phyloP scores from a whole-genome alignment of 345 rosid genomes.

The Euphorbia tirucalli region DNA sequence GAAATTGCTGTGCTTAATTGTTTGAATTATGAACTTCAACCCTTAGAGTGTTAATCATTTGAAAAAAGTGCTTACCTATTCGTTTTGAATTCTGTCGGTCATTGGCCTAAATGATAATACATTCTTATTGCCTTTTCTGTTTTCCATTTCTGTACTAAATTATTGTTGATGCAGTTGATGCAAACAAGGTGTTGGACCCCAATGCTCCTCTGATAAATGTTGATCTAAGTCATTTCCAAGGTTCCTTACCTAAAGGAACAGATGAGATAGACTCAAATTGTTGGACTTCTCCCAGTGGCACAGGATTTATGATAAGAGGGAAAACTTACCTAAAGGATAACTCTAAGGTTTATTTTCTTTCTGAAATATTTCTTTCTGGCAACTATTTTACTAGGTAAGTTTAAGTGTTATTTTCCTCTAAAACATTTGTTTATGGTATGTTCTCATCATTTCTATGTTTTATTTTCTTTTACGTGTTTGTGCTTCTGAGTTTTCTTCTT shows the following conservation, averaged over 20 bases:
- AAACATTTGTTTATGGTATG: neutral
- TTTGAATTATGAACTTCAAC: no score
- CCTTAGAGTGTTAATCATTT: no score
- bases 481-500: neutral
- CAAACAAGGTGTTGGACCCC: constrained; percentile 59
- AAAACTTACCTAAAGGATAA: constrained; percentile 82
- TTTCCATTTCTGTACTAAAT: neutral
- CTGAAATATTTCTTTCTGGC: neutral
- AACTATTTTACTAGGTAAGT: neutral
- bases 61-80: no score
- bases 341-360: constrained; percentile 54
- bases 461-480: neutral
- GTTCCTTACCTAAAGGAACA: constrained; percentile 58
- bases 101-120: no score
- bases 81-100: no score
- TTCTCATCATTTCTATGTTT: neutral
- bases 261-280: constrained; percentile 69
- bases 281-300: constrained; percentile 88
- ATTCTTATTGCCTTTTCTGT: neutral
- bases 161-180: constrained; percentile 45
- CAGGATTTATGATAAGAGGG: constrained; percentile 93
- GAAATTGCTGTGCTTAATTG: no score
- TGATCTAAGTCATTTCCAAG: constrained; percentile 56
- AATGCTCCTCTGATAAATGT: constrained; percentile 44
- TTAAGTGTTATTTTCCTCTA: neutral